Evolutionary conservation across 2,329 filamentous ascomycete genomes (phyloP), one percentile per base, ranked within the genome.

Genomic region (Fusarium duplospermum): DNA sequence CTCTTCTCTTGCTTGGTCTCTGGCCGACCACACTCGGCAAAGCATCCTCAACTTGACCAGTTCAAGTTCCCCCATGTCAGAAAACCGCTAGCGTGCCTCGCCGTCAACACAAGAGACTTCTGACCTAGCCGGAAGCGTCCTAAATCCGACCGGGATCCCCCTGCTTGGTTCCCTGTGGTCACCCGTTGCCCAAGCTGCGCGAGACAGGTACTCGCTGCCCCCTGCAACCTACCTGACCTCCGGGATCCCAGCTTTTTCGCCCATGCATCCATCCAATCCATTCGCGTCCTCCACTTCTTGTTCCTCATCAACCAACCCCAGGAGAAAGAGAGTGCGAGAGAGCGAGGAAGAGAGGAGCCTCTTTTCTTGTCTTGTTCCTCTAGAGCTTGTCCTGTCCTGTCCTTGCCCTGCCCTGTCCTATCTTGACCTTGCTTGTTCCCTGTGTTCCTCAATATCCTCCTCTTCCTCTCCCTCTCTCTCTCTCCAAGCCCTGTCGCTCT

Each of bases 81-180:
- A 58, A 69, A 66, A 47, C 58, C 64, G 67, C 60, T 76, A 77
- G 75, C 67, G 73, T 66, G 47, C 54, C 60, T 64, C 50, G 66
- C 62, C 62, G 60, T 71, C 68, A 60, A 66, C 66, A 38, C 54
- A 64, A 62, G 13, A 59, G 62, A 57, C 74, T 63, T 52, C 47
- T 70, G 38, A 38, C 52, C 73, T 76, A 76, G 62, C 75, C 71
- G 31, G 36, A 77, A 77, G 64, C 75, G 73, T 76, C 67, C 61
- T 75, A 64, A 68, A 58, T 60, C 75, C 71, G 75, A 35, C 69
- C 24, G 38, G 75, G 64, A 58, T 65, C 62, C 71, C 75, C 75
- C 63, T 68, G 71, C 38, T 42, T 64, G 63, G 35, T 63, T 59
- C 66, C 52, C 59, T 52, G 62, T 67, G 56, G 60, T 63, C 60